Base-by-base conservation (phyloP, 371 early-diverging fungal species). In the Basidiobolus meristosporus region DNA sequence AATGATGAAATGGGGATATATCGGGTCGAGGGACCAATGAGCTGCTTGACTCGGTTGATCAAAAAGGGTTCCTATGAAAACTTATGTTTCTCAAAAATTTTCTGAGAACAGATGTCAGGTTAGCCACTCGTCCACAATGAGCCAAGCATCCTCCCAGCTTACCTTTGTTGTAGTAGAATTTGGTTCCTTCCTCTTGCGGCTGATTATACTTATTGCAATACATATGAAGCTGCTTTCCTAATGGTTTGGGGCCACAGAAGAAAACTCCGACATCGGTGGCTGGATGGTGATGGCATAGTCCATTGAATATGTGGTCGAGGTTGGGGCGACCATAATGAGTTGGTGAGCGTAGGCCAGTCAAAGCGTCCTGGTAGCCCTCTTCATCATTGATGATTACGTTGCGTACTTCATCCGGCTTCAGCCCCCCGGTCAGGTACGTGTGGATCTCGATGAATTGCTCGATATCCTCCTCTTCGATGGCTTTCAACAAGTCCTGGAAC, bases 401-500 rank as follows among this genome's bases (percentile, higher is more conserved):
- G 21, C 52, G 51, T 38, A 63, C 57, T 40, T 68, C 60, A 4
- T 54, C 58, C 1, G 42, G 31, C 3, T 57, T 48, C 11, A 68
- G 55, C 29, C 66, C 62, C 11, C 68, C 75, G 7, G 78, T 81
- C 39, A 80, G 43, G 38, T 76, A 78, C 0, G 65, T 61, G 38
- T 70, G 68, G 45, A 73, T 70, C 49, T 75, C 77, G 19, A 75
- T 53, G 48, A 65, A 62, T 35, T 48, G 44, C 3, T 51, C 40
- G 21, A 60, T 46, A 21, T 57, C 52, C 35, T 56, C 52, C 15
- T 58, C 55, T 38, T 77, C 77, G 9, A 77, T 59, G 4, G 69
- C 59, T 45, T 54, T 52, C 30, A 79, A 53, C 40, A 77, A 46
- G 23, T 64, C 65, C 52, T 72, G 69, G 59, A 80, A 80, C 80